Base-by-base conservation (phyloP, 768 basidiomycete genomes). In the Mycena galericulata region DNA sequence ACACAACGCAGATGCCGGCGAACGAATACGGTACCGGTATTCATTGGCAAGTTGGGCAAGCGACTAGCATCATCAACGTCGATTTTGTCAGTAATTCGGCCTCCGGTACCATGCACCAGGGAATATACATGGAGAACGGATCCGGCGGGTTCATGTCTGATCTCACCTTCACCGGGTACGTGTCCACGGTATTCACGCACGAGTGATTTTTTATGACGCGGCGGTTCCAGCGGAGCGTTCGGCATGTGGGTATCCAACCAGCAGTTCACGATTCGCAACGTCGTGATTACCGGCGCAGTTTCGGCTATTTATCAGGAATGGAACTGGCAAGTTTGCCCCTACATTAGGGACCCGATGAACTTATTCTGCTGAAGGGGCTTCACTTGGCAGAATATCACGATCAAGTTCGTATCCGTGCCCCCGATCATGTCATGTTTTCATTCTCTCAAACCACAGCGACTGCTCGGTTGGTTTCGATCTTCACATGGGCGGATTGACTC, bases 31-130 rank as follows among this genome's bases (percentile, higher is more conserved):
- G 49, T 77, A 83, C 79, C 22, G 84, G 81, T 40, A 74, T 85
- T 32, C 84, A 85, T 72, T 85, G 84, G 84, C 84, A 85, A 69
- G 84, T 84, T 46, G 81, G 84, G 20, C 84, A 85, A 72, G 80
- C 82, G 10, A 85, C 84, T 8, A 82, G 81, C 9, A 74, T 85
- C 29, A 76, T 78, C 65, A 83, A 84, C 68, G 72, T 85, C 56
- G 79, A 79, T 36, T 75, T 85, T 65, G 55, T 81, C 32, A 80
- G 83, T 80, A 79, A 76, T 55, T 75, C 76, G 10, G 81, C 75
- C 2, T 5, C 73, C 26, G 77, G 79, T 11, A 84, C 78, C 26
- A 77, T 72, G 17, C 83, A 84, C 47, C 79, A 80, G 69, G 82
- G 82, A 59, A 71, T 86, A 17, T 84, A 76, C 64, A 83, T 83